Percentiles rank a stretch among this genome's conserved stretches.
Conservation (phyloP, 2,329 filamentous ascomycete genomes). For the Trichoderma aggressivum region DNA sequence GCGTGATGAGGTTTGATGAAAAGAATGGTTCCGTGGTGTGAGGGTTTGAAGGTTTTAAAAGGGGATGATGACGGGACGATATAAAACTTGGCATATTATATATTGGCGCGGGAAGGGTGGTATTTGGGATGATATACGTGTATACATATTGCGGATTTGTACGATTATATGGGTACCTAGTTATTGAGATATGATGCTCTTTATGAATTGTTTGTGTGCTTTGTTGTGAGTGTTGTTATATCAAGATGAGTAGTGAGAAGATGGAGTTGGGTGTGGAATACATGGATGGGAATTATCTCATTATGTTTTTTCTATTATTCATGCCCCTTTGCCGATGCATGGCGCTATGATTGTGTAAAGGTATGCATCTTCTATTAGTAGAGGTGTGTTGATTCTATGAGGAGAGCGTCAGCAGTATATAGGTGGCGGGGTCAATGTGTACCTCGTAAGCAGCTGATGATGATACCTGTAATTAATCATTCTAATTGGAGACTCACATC, state of each 20-base stretch:
- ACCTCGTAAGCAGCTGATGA: no score
- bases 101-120: neutral
- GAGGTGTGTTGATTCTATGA: no score
- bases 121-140: neutral
- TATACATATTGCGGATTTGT: slow-evolving; percentile 1
- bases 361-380: no score
- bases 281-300: no score
- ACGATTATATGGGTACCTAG: neutral
- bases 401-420: no score
- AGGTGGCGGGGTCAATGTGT: no score
- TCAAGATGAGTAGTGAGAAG: neutral
- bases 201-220: neutral
- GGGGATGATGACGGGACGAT: neutral
- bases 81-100: neutral
- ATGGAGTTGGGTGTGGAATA: neutral
- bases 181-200: neutral
- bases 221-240: neutral
- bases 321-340: no score
- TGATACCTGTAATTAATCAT: no score
- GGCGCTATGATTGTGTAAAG: no score
- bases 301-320: no score
- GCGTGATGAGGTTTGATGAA: neutral
- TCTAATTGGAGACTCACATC: no score
- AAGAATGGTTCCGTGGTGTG: neutral
- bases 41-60: neutral